A percentile compares a stretch with the other conserved stretches of the same genome.
These are phyloP conservation scores for Fusarium sp. DNA, from an alignment of 2,329 filamentous ascomycete genomes.

Conservation along the genomic window DNA sequence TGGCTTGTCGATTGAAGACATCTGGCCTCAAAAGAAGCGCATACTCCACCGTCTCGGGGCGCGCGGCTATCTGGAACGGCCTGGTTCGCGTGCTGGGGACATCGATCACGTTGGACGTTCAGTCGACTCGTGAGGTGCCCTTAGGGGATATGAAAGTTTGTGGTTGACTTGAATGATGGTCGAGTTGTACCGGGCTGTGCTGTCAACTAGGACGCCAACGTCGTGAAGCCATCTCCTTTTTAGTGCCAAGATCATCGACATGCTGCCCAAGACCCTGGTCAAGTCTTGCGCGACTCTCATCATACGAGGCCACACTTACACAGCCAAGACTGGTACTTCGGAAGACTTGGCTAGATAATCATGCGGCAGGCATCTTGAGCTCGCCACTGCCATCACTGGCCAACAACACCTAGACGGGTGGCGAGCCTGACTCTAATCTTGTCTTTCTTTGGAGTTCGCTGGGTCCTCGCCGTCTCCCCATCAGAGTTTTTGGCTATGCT, in stretches of 20 bases:
- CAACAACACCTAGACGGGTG: neutral
- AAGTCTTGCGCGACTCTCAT: neutral
- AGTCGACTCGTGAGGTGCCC: neutral
- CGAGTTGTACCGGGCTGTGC: neutral
- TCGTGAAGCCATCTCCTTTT: neutral
- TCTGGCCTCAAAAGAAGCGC: slow-evolving; percentile 2
- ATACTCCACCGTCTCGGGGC: neutral
- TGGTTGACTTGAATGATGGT: neutral
- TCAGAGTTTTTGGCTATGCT: neutral
- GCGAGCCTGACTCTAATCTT: neutral
- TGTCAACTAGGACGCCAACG: neutral
- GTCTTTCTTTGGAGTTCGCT: neutral
- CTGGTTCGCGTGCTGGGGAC: neutral
- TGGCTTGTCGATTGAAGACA: neutral
- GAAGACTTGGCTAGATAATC: slow-evolving; percentile 5
- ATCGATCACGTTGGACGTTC: neutral
- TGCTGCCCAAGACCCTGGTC: neutral
- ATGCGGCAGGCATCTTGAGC: neutral
- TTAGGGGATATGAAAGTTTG: neutral
- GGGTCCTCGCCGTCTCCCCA: neutral
- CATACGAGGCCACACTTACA: slow-evolving; percentile 1
- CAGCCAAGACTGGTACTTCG: slow-evolving; percentile 8
- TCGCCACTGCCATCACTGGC: slow-evolving; percentile 3
- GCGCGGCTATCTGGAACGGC: neutral
- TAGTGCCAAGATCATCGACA: neutral